phyloP scores from a whole-genome alignment of 164 flowering plant genomes.

The Saururus chinensis region DNA sequence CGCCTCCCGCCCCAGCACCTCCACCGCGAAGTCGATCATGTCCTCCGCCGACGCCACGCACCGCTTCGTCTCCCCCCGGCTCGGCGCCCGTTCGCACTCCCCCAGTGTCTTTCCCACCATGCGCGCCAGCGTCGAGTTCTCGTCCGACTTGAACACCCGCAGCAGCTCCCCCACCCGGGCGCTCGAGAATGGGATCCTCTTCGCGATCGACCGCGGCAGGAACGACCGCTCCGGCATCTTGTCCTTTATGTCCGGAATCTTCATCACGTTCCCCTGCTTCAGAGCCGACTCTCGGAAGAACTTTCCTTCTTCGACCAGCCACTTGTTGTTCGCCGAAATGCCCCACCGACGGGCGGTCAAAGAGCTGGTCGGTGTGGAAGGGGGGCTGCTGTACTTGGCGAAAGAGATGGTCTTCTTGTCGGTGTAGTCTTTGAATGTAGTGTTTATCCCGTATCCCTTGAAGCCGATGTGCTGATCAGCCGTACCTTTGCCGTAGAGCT shows the following conservation, averaged over 20 bases:
- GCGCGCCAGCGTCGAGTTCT: slow-evolving; percentile 16
- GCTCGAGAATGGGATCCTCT: slow-evolving; percentile 56
- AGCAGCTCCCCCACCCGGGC: slow-evolving; percentile 20
- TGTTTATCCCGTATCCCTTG: background rate
- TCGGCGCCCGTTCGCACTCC: slow-evolving; percentile 69
- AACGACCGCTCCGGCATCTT: slow-evolving; percentile 80
- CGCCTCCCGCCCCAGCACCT: slow-evolving; percentile 41
- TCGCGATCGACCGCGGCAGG: slow-evolving; percentile 44
- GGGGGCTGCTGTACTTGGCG: background rate
- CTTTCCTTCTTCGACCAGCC: slow-evolving; percentile 47
- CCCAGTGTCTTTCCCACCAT: slow-evolving; percentile 27
- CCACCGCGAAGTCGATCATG: slow-evolving; percentile 69
- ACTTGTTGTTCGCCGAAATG: background rate
- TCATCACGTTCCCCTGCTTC: slow-evolving; percentile 44
- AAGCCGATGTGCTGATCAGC: background rate
- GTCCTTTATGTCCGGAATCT: slow-evolving; percentile 69
- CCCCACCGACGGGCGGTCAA: background rate
- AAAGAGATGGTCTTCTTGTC: background rate
- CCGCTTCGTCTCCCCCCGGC: slow-evolving; percentile 66
- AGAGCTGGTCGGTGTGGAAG: background rate
- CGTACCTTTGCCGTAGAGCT: slow-evolving; percentile 34
- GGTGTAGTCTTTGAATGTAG: background rate
- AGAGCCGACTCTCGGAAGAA: slow-evolving; percentile 68
- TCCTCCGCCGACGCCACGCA: slow-evolving; percentile 71
- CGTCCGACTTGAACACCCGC: slow-evolving; percentile 32